Evolutionary conservation across 352 stramenopile genomes (phyloP), one percentile per base, ranked within the genome.

Genomic region (Elongisporangium senticosum): DNA sequence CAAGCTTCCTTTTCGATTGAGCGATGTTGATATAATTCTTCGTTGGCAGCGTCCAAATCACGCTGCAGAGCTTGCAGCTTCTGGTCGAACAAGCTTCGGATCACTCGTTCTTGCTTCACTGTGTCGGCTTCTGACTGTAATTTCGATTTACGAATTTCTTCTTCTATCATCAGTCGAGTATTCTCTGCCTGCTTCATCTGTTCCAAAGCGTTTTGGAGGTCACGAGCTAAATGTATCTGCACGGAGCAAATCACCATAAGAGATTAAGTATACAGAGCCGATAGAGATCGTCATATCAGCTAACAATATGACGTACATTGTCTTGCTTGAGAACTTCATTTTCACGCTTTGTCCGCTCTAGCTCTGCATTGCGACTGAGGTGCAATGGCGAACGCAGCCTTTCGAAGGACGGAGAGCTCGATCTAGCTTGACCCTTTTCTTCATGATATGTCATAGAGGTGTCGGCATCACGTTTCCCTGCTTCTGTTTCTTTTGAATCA

Each of bases 261-360:
- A 61, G 23, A 28, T 62, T 21, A 55, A 20, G 13, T 7, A 49
- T 24, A 15, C 8, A 48, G 49, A 11, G 13, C 8, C 52, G 2
- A 39, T 26, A 26, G 23, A 26, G 23, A 26, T 5, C 5, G 23
- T 1, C 28, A 39, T 3, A 6, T 43, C 11, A 43, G 11, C 11
- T 43, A 10, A 10, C 33, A 4, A 17, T 8, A 40, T 47, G 20
- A 63, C 74, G 55, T 56, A 89, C 79, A 50, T 75, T 84, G 58
- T 90, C 79, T 37, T 87, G 68, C 51, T 76, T 82, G 20, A 90
- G 55, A n/a, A 88, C 73, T 2, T 64, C 62, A 33, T 84, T 90
- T 33, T 86, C 77, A 28, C 74, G 68, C 55, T 75, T 68, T 8
- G 68, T 22, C 4, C 72, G 63, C 39, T 86, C 75, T 2, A 88